Base-by-base conservation (phyloP, 2,329 filamentous ascomycete genomes). In the Aspergillus sp. region DNA sequence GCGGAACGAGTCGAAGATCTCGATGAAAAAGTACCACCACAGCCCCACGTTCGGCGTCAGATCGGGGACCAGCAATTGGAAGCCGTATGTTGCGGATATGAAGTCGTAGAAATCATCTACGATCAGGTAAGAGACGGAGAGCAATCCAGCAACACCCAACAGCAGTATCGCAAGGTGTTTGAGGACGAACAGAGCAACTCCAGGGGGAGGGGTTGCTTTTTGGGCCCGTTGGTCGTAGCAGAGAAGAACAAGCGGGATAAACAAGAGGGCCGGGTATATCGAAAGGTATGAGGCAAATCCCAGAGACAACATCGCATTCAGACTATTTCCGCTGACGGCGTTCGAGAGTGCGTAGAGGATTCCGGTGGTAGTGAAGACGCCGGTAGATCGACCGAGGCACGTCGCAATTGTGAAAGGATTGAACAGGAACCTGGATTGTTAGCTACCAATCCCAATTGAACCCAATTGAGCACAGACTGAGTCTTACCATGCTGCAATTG, bases 11-110 rank as follows among this genome's bases (percentile, higher is more conserved):
- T 99, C 94, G 70, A 99, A 99, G 86, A 99, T 99, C 70, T 99
- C 93, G 61, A 95, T 96, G 69, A 99, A 97, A 76, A 99, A 99
- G 74, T 99, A 99, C 94, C 94, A 99, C 94, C 94, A 99, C 1
- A 99, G 80, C 1, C 94, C 94, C 25, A 95, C 88, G 60, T 97
- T 99, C 11, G 94, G 94, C 0, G 93, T 95, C 38, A 99, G 80
- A 68, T 99, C 94, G 7, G 91, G 90, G 2, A 99, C 82, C 1
- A 94, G 85, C 34, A 99, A 81, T 63, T 96, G 92, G 44, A 96
- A 90, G 61, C 93, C 91, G 72, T 99, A 99, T 0, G 94, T 97
- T 17, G 91, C 91, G 6, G 81, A 74, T 17, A 97, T 73, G 66
- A 97, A 99, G 57, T 92, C 86, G 89, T 89, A 96, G 2, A 91